Evolutionary conservation across 1,284 basidiomycete genomes (phyloP), one percentile per base, ranked within the genome.

Genomic region (Ceratobasidium sp.): DNA sequence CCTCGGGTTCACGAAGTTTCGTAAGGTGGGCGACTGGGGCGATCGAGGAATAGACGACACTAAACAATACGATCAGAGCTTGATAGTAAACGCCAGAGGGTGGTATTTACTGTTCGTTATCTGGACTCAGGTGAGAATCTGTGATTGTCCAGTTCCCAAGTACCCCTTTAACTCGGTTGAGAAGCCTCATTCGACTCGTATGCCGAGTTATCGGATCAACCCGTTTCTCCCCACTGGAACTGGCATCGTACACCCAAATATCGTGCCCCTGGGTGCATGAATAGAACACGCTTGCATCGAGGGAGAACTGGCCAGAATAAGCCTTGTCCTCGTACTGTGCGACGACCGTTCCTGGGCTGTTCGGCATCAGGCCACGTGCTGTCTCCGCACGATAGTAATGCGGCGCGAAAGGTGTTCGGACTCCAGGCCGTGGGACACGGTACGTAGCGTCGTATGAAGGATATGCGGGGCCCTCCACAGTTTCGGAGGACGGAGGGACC

Each of bases 31-130:
- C 68, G 16, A 74, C 29, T 22, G 74, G 63, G 11, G 77, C 78
- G 77, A 98, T 93, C 0, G 90, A 94, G 29, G 92, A 93, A 82
- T 98, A 98, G 75, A 98, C 95, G 85, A 99, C 91, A 79, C 94
- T 94, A 74, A 54, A 56, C 41, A 58, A 16, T 41, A 54, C n/a
- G 59, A 16, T 56, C 34, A 64, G 37, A 29, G 22, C 29, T 46
- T 29, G 24, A 29, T 29, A n/a, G 24, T 24, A 34, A 8, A 22
- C 13, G 14, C 19, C 2, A 19, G 31, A 24, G 1, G 19, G 7
- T 3, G n/a, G 27, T 24, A 79, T 80, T 61, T 62, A 90, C 94
- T 92, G 91, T 82, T 96, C 89, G 76, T 98, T 98, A 80, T 96
- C 91, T 3, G 92, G 92, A 76, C 93, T 95, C 11, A 98, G 84